Conservation (phyloP, 1,284 basidiomycete species). For the Ceratorhiza oryzae-sativae region DNA sequence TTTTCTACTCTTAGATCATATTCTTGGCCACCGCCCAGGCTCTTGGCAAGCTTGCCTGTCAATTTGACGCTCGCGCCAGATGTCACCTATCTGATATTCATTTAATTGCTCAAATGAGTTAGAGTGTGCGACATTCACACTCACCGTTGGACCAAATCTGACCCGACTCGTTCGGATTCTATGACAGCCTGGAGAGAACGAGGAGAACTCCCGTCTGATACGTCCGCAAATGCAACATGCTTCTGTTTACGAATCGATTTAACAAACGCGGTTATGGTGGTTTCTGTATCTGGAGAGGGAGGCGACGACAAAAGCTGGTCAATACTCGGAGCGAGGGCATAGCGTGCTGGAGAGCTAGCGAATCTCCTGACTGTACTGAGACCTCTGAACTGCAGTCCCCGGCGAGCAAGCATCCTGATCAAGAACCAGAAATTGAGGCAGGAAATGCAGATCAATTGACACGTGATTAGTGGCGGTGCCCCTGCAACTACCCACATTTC, state of each 20-base stretch:
- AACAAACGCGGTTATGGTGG: conserved; percentile 73
- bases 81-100: conserved; percentile 53
- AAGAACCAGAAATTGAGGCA: no score
- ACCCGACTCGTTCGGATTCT: conserved; percentile 50
- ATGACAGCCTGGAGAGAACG: conserved; percentile 78
- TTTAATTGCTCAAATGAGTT: neutral
- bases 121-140: conserved; percentile 43
- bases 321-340: conserved; percentile 41
- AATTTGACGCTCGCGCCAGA: conserved; percentile 77
- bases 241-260: conserved; percentile 86
- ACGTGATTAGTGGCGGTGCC: conserved; percentile 33
- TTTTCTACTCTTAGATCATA: conserved; percentile 76
- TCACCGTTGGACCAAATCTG: conserved; percentile 46
- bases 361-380: neutral
- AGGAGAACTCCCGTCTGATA: conserved; percentile 80
- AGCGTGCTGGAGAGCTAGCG: neutral
- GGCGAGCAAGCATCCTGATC: conserved; percentile 16
- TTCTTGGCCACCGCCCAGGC: conserved; percentile 72
- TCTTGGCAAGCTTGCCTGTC: conserved; percentile 68
- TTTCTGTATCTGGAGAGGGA: conserved; percentile 8
- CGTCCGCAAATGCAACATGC: conserved; percentile 80
- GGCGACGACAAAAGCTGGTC: conserved; percentile 41
- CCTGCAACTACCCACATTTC: neutral
- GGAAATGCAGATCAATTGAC: neutral
- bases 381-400: neutral